Evolutionary conservation across 352 stramenopile species (phyloP), one percentile per base, ranked within the genome.

Genomic region (Globisporangium recalcitrans): DNA sequence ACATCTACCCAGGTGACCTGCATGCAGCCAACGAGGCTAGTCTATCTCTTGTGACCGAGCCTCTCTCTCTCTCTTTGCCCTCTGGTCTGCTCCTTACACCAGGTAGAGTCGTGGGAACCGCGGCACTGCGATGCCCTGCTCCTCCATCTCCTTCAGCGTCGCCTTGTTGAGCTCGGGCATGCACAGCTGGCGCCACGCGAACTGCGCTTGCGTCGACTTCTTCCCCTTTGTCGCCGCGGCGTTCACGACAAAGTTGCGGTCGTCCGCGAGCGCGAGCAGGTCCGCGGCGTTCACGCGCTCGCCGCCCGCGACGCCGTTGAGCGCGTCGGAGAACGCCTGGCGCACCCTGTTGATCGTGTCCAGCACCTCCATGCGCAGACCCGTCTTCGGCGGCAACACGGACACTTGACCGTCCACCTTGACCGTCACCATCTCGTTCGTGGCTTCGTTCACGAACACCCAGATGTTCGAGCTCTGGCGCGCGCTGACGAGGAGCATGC

Each of bases 361-460:
- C 11, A 91, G 49, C 0, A 73, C 63, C 26, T 75, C 56, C 19
- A 82, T 47, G 4, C 65, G 72, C 32, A 91, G 63, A 7, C 70
- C 70, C 40, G 72, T 84, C 56, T 81, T 82, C 9, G 46, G 59
- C 2, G 80, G 80, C 52, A 90, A 78, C 8, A 61, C 65, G 1
- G 73, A 68, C 24, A 84, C 68, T 63, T 86, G 75, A 6, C 74
- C 71, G 27, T 88, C 76, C 22, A 93, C 72, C 55, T 89, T 87
- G 38, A 91, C 66, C 7, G 76, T 65, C 24, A 89, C 60, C 40
- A 91, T 89, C 60, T 90, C 78, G 5, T 71, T 68, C 22, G 64
- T 65, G 22, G 29, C 22, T 8, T 58, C 42, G 55, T 91, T 77
- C 53, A 90, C 78, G 51, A 82, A 71, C 11, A 94, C 49, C 69